A percentile compares a stretch with the other conserved stretches of the same genome.
These are phyloP conservation scores for Saccharomycodes ludwigii DNA, from an alignment of 805 yeast genomes.

Conservation along the genomic window DNA sequence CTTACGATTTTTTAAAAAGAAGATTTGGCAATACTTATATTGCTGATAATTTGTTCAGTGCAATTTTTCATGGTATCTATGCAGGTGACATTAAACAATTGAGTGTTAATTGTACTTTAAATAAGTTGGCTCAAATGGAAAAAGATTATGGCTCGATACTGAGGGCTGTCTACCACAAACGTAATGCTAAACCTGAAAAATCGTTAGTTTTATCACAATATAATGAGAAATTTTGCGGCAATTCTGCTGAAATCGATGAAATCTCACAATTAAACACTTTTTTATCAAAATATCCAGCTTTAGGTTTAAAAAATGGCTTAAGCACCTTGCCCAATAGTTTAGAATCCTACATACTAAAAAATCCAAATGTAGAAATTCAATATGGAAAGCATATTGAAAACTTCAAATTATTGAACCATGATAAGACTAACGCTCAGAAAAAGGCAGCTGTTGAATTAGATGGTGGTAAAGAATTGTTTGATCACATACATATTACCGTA, in stretches of 20 bases:
- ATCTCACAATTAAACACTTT: constrained; percentile 25
- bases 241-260: constrained; percentile 18
- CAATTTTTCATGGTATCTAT: constrained; percentile 78
- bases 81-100: constrained; percentile 68
- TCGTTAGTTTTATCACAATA: too few relatives aligned
- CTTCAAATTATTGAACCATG: constrained; percentile 4
- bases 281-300: constrained; percentile 48
- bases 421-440: neutral
- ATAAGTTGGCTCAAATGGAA: constrained; percentile 46
- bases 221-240: too few relatives aligned
- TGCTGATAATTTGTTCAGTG: constrained; percentile 57
- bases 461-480: constrained; percentile 19
- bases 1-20: constrained; percentile 52
- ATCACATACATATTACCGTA: constrained; percentile 51
- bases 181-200: constrained; percentile 14
- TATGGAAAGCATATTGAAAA: constrained; percentile 1
- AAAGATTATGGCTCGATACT: constrained; percentile 45
- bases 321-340: constrained; percentile 38
- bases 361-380: constrained; percentile 27
- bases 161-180: constrained; percentile 29
- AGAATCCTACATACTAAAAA: constrained; percentile 23
- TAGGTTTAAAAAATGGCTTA: constrained; percentile 45
- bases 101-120: constrained; percentile 53
- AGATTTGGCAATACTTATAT: constrained; percentile 45
- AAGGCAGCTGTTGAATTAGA: neutral